These are phyloP conservation scores for Skeletonema tropicum DNA, from an alignment of 108 stramenopile genomes.

Conservation along the genomic window DNA sequence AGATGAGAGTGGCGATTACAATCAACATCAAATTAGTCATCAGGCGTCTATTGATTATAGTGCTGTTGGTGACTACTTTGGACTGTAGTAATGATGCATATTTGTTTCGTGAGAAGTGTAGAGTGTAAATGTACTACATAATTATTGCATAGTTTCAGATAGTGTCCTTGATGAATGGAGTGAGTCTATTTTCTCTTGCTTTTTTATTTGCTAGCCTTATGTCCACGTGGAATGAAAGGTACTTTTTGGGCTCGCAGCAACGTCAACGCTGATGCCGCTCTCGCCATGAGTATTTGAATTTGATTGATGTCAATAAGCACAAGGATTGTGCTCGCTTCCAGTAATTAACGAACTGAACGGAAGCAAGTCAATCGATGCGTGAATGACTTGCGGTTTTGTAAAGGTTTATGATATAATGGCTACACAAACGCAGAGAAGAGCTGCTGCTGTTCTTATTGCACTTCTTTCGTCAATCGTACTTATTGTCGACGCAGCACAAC, in stretches of 20 bases:
- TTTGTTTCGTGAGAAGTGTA: not conserved
- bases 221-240: not conserved
- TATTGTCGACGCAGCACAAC: not conserved
- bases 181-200: not conserved
- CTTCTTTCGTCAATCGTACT: not conserved
- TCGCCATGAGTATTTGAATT: not conserved
- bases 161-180: too few species aligned
- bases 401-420: not conserved
- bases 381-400: not conserved
- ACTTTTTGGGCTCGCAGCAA: too few species aligned
- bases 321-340: too few species aligned
- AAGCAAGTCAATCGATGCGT: not conserved
- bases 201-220: too few species aligned
- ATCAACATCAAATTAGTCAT: not conserved
- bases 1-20: not conserved
- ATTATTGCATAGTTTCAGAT: not conserved
- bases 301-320: too few species aligned
- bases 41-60: slow-evolving; percentile 2
- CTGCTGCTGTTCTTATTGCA: not conserved
- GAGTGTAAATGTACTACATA: not conserved
- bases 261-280: too few species aligned
- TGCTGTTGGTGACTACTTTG: not conserved
- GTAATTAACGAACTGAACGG: not conserved
- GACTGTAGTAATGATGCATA: not conserved
- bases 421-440: not conserved